These are phyloP conservation scores for Phyllosticta capitalensis DNA, from an alignment of 2,329 filamentous ascomycete species.

Conservation along the genomic window DNA sequence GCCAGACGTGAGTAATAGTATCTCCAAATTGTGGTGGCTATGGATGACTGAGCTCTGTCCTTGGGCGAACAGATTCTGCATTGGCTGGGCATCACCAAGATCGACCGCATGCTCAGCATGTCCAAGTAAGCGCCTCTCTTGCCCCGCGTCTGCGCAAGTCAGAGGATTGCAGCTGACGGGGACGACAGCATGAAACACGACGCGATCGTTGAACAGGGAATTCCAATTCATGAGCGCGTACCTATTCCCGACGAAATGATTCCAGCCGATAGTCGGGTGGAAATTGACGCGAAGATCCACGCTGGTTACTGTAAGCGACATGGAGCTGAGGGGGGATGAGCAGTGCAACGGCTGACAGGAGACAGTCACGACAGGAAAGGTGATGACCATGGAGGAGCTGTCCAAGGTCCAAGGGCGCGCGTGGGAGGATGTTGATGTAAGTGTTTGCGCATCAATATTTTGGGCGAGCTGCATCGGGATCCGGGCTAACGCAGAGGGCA, in stretches of 20 bases:
- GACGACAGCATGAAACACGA: constrained; percentile 72
- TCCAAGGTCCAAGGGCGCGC: constrained; percentile 77
- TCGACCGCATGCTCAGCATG: constrained; percentile 98
- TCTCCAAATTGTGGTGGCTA: constrained; percentile 47
- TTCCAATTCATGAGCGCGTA: constrained; percentile 80
- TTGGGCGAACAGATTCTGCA: constrained; percentile 58
- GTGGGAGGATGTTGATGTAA: constrained; percentile 65
- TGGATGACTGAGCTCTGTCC: not conserved
- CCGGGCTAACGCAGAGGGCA: constrained; percentile 3
- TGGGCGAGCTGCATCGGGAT: not conserved
- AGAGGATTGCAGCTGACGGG: constrained; percentile 5
- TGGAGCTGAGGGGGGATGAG: not conserved
- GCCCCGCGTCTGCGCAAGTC: not conserved
- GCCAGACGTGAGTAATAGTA: constrained; percentile 63
- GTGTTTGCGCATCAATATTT: constrained; percentile 13
- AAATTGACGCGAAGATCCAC: constrained; percentile 97
- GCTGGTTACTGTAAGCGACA: constrained; percentile 61
- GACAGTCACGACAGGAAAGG: constrained; percentile 71
- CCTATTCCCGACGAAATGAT: constrained; percentile 92
- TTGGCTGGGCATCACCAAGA: constrained; percentile 97
- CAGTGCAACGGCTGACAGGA: constrained; percentile 12
- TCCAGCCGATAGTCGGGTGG: constrained; percentile 88
- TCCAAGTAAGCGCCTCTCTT: constrained; percentile 59
- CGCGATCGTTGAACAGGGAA: constrained; percentile 75
- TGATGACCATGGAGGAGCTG: constrained; percentile 80